Conservation (phyloP, 169 alveolate species). For the Eimeria acervulina region DNA sequence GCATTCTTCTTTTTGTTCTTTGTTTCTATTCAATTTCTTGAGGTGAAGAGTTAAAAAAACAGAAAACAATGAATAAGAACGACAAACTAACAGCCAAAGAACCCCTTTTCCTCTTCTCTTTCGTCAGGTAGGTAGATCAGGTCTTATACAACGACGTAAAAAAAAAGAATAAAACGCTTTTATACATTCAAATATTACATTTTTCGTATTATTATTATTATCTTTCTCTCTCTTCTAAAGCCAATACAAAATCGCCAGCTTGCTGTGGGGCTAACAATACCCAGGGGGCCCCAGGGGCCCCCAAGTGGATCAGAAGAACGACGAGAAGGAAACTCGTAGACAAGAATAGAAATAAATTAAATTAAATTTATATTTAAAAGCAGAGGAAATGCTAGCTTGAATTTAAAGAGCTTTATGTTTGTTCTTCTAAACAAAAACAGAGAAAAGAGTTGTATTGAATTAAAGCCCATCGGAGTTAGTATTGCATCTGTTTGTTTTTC, state of each 20-base stretch:
- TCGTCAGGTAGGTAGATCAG: background rate
- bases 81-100: background rate
- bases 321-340: background rate
- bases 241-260: background rate
- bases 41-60: background rate
- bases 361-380: background rate
- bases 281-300: background rate
- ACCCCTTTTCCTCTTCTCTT: background rate
- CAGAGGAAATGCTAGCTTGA: background rate
- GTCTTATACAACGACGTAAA: background rate
- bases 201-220: background rate
- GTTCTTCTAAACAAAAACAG: background rate
- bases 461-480: too few species aligned
- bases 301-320: background rate
- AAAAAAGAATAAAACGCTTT: background rate
- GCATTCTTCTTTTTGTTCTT: background rate
- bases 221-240: background rate
- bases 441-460: background rate
- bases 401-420: background rate
- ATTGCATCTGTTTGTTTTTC: too few species aligned
- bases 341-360: background rate
- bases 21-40: background rate
- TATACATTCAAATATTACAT: background rate
- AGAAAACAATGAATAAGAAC: background rate
- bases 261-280: background rate